Percentiles rank a stretch among this genome's conserved stretches.
Evolutionary conservation across 164 flowering plant species (phyloP).

Genomic region (Nymphaea colorata): DNA sequence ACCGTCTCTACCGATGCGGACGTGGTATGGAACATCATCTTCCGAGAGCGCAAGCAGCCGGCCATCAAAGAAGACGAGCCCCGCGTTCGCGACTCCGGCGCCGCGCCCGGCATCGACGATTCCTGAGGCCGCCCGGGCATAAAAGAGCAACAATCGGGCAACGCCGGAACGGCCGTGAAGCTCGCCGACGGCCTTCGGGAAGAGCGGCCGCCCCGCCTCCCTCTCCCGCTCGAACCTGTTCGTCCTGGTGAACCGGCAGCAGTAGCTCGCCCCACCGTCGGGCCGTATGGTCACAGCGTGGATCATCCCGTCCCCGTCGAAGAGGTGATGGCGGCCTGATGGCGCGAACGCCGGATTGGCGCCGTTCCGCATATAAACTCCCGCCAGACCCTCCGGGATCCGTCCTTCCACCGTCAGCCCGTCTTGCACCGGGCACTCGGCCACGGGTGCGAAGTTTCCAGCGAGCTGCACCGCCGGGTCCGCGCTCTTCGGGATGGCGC

Average conservation of each 20-base stretch:
- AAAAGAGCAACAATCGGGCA: slow-evolving; percentile 25
- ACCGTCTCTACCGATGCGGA: slow-evolving; percentile 20
- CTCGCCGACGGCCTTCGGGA: slow-evolving; percentile 39
- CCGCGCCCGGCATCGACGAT: slow-evolving; percentile 21
- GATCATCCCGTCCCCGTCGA: slow-evolving; percentile 49
- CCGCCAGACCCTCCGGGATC: slow-evolving; percentile 22
- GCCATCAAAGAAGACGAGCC: slow-evolving; percentile 33
- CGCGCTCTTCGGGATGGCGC: slow-evolving; percentile 15
- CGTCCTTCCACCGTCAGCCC: slow-evolving; percentile 18
- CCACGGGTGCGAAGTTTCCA: slow-evolving; percentile 41
- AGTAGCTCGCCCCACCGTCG: slow-evolving; percentile 11
- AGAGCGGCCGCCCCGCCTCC: slow-evolving; percentile 17
- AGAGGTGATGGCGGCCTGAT: slow-evolving; percentile 31
- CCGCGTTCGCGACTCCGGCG: slow-evolving; percentile 41
- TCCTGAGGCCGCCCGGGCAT: slow-evolving; percentile 25
- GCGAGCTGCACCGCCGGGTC: slow-evolving; percentile 36
- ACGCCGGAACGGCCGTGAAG: slow-evolving; percentile 37
- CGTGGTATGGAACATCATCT: slow-evolving; percentile 45
- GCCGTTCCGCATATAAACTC: slow-evolving; percentile 40
- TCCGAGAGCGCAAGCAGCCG: slow-evolving; percentile 44
- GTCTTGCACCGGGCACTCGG: slow-evolving; percentile 21
- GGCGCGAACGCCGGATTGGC: slow-evolving; percentile 33
- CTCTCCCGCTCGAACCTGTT: slow-evolving; percentile 24
- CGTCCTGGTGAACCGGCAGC: slow-evolving; percentile 38
- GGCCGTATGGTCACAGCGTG: slow-evolving; percentile 26